These are phyloP conservation scores for Volvox reticuliferus DNA, from an alignment of 139 green algal genomes.

Conservation along the genomic window DNA sequence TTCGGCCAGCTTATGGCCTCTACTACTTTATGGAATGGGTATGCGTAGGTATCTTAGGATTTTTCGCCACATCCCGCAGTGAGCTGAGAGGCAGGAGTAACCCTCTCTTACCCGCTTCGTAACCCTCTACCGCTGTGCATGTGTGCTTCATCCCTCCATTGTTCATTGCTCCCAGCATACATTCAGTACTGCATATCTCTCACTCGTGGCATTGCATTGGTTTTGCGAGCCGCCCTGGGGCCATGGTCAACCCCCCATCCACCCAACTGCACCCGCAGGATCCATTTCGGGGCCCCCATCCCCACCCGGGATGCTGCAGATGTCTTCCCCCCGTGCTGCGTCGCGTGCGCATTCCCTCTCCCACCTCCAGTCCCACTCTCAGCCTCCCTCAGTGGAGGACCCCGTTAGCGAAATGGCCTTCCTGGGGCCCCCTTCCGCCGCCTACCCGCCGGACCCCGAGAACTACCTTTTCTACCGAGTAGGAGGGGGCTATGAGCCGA, in stretches of 20 bases:
- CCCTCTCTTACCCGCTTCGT: no score
- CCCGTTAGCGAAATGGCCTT: slow-evolving; percentile 48
- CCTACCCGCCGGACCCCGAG: slow-evolving; percentile 61
- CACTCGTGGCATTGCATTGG: no score
- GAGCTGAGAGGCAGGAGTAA: no score
- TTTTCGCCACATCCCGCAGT: no score
- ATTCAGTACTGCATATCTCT: no score
- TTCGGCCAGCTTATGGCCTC: no score
- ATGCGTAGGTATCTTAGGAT: no score
- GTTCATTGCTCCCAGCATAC: no score
- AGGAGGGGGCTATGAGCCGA: slow-evolving; percentile 54
- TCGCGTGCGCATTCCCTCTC: not conserved
- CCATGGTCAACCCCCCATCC: not conserved
- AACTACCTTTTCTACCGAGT: slow-evolving; percentile 57
- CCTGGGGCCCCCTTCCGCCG: slow-evolving; percentile 54
- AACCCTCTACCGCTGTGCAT: no score
- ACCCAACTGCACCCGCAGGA: not conserved
- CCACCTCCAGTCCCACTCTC: not conserved
- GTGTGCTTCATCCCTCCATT: no score
- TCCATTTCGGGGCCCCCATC: not conserved
- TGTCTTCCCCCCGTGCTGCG: not conserved
- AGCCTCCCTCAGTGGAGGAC: slow-evolving; percentile 21
- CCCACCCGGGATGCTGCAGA: not conserved
- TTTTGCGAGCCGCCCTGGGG: no score
- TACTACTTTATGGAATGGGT: no score